Base-by-base conservation (phyloP, 352 stramenopile species). In the Pythium dissimile region DNA sequence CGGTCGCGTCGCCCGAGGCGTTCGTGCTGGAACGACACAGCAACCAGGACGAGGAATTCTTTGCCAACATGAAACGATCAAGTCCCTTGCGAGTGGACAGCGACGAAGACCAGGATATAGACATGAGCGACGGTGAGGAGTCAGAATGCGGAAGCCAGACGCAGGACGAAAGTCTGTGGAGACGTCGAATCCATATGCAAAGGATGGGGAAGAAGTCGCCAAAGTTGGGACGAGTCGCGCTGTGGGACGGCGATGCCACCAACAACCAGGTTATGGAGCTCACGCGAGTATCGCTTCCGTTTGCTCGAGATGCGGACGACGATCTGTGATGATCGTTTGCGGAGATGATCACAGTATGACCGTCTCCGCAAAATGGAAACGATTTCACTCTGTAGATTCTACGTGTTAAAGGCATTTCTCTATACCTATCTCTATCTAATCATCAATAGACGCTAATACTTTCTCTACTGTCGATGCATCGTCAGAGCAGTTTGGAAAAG, bases 401-500 rank as follows among this genome's bases (percentile, higher is more conserved):
- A 41, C n/a, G n/a, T n/a, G n/a, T n/a, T n/a, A n/a, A 15, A 21
- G 34, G 23, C 21, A 35, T 30, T 27, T 38, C 35, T 59, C 15
- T 59, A 55, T 16, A 21, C 42, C 20, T 49, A 51, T 23, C 37
- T 46, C 53, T 37, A 53, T 46, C 38, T 26, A 41, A 58, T 58
- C 13, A 47, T 31, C 30, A 62, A 54, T 62, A 54, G 54, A 62
- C 44, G 54, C 45, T 52, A 47, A 18, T 61, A 42, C 34, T 38
- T 62, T 31, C 18, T 52, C 50, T 48, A 23, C 23, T 39, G 16
- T 32, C 9, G 18, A 2, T 26, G 44, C 37, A 47, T 21, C 38
- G 18, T 48, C 39, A 38, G 0, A 68, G 28, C 28, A n/a, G 12
- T 32, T 68, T 68, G 28, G 26, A 55, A 51, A 89, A 87, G 37